phyloP scores from a whole-genome alignment of 2,329 filamentous ascomycete genomes.

The Hypoxylon sp. region DNA sequence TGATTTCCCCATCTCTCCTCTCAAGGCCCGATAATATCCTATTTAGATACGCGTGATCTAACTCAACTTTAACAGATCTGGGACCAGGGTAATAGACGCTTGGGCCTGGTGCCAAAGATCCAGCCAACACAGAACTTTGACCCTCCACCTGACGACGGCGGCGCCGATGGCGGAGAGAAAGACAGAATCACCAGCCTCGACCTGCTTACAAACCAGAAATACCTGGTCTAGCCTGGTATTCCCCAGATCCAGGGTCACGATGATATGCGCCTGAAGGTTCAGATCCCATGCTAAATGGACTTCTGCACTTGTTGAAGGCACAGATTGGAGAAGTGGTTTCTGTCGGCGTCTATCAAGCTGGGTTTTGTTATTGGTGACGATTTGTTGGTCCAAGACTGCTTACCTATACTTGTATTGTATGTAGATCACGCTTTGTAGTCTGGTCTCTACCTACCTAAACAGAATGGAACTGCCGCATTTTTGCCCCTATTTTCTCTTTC shows the following conservation, averaged over 20 bases:
- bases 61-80: slow-evolving; percentile 65
- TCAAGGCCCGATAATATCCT: not conserved
- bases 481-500: slow-evolving; percentile 19
- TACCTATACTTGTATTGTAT: slow-evolving; percentile 8
- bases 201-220: slow-evolving; percentile 34
- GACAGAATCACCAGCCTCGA: slow-evolving; percentile 42
- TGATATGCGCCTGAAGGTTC: not conserved
- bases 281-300: not conserved
- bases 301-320: not conserved
- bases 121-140: slow-evolving; percentile 57
- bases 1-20: not conserved
- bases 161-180: slow-evolving; percentile 42
- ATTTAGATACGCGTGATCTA: not conserved
- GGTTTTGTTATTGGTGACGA: slow-evolving; percentile 1
- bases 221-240: not conserved
- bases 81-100: slow-evolving; percentile 72
- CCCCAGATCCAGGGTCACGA: not conserved
- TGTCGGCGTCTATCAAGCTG: not conserved
- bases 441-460: slow-evolving; percentile 16
- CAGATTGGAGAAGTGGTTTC: slow-evolving; percentile 13
- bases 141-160: slow-evolving; percentile 43
- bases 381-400: slow-evolving; percentile 8
- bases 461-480: slow-evolving; percentile 37
- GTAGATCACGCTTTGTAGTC: slow-evolving; percentile 10
- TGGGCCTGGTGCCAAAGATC: slow-evolving; percentile 71